Conservation (phyloP, 2,329 filamentous ascomycete species). For the Macrophomina phaseolina region DNA sequence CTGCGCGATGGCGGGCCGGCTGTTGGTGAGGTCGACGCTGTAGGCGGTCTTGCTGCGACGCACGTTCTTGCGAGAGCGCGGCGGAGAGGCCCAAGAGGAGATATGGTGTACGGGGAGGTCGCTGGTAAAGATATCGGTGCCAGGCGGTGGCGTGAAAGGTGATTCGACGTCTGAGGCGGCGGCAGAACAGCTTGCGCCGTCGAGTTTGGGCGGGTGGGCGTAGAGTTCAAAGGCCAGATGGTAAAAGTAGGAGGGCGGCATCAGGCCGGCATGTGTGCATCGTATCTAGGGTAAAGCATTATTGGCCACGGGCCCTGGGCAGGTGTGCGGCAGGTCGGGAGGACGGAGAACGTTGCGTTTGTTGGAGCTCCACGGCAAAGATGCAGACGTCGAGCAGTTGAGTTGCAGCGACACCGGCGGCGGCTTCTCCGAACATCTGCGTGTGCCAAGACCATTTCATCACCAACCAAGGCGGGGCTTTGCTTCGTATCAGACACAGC, state of each 20-base stretch:
- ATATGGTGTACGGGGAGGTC: constrained; percentile 51
- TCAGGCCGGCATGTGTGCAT: neutral
- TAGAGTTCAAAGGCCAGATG: constrained; percentile 67
- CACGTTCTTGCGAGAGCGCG: constrained; percentile 30
- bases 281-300: neutral
- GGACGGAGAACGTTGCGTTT: neutral
- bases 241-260: constrained; percentile 65
- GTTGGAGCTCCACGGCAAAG: neutral
- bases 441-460: constrained; percentile 15
- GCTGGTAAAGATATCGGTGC: constrained; percentile 53
- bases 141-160: constrained; percentile 47
- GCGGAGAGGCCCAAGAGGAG: constrained; percentile 43
- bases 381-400: neutral
- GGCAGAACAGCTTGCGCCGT: constrained; percentile 11
- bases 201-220: constrained; percentile 39
- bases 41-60: constrained; percentile 34
- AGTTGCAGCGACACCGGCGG: neutral
- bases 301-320: neutral
- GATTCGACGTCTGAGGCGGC: constrained; percentile 5
- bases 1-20: constrained; percentile 1
- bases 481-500: neutral
- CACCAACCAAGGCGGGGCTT: neutral
- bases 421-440: constrained; percentile 17
- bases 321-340: neutral
- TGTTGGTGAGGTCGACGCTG: constrained; percentile 35